Percentiles rank a stretch among this genome's conserved stretches.
Evolutionary conservation across 768 basidiomycete species (phyloP).

Genomic region (Podaxis pistillaris): DNA sequence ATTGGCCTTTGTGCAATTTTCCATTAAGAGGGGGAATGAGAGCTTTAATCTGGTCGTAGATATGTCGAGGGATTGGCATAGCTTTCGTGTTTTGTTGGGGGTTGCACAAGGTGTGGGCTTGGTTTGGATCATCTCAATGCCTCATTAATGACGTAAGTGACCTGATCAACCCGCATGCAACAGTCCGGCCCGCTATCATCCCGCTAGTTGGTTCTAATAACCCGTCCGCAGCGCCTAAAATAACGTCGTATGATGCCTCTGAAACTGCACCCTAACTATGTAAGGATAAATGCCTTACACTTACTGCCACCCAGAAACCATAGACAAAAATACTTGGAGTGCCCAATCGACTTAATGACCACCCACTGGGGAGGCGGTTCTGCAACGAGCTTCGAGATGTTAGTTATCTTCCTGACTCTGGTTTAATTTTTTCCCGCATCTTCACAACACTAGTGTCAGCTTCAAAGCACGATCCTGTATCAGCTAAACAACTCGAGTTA

Average conservation of each 20-base stretch:
- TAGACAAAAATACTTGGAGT: too few species aligned
- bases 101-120: not conserved
- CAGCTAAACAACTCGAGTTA: not conserved
- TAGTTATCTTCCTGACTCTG: not conserved
- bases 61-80: constrained; percentile 62
- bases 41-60: constrained; percentile 72
- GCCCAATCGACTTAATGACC: too few species aligned
- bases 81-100: constrained; percentile 1
- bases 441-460: not conserved
- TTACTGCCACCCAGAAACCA: too few species aligned
- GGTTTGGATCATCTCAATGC: not conserved
- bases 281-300: too few species aligned
- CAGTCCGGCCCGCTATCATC: too few species aligned
- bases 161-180: not conserved
- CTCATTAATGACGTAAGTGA: not conserved
- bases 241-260: too few species aligned
- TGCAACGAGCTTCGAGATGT: not conserved
- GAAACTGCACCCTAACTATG: too few species aligned
- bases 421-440: not conserved
- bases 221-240: too few species aligned
- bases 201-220: too few species aligned
- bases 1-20: constrained; percentile 92
- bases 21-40: constrained; percentile 91
- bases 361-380: not conserved
- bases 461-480: not conserved